Percentiles rank a stretch among this genome's conserved stretches.
Conservation (phyloP, 2,329 filamentous ascomycete species). For the Aspergillus sp. region DNA sequence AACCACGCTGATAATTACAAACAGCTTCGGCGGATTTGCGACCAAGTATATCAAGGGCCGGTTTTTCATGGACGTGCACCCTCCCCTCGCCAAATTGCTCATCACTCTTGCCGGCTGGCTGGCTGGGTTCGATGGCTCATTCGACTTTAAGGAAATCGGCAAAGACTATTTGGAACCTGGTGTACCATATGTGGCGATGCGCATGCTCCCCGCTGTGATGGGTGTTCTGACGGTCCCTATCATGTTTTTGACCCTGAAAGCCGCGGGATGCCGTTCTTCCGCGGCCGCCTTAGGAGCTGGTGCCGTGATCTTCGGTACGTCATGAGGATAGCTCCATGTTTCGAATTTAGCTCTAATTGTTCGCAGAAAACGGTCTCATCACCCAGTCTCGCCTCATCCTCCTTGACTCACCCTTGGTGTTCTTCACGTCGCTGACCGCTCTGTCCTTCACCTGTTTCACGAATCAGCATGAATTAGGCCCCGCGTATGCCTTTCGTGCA, state of each 20-base stretch:
- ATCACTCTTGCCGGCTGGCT: slow-evolving; percentile 94
- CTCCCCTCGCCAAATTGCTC: slow-evolving; percentile 91
- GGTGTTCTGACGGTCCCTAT: slow-evolving; percentile 85
- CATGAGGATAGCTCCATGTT: not conserved
- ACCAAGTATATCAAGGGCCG: slow-evolving; percentile 98
- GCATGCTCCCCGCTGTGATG: slow-evolving; percentile 83
- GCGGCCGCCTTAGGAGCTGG: slow-evolving; percentile 80
- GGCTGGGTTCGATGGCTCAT: slow-evolving; percentile 90
- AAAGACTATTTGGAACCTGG: slow-evolving; percentile 95
- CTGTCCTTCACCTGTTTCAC: slow-evolving; percentile 90
- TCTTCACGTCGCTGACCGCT: slow-evolving; percentile 88
- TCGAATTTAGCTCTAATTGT: slow-evolving; percentile 12
- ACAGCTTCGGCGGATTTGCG: slow-evolving; percentile 93
- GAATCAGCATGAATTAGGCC: slow-evolving; percentile 94
- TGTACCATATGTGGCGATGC: slow-evolving; percentile 97
- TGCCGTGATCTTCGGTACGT: slow-evolving; percentile 82
- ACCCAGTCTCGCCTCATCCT: slow-evolving; percentile 95
- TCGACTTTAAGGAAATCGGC: slow-evolving; percentile 99
- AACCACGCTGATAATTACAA: slow-evolving; percentile 10
- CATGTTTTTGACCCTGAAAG: slow-evolving; percentile 94
- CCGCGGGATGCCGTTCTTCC: slow-evolving; percentile 80
- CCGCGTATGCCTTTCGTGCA: slow-evolving; percentile 78
- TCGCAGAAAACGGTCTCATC: slow-evolving; percentile 83
- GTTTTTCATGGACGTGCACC: slow-evolving; percentile 99
- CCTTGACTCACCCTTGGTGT: slow-evolving; percentile 90